Percentiles rank a stretch among this genome's conserved stretches.
phyloP scores from a whole-genome alignment of 2,329 filamentous ascomycete species.

The Neophaeococcomyces aloes region DNA sequence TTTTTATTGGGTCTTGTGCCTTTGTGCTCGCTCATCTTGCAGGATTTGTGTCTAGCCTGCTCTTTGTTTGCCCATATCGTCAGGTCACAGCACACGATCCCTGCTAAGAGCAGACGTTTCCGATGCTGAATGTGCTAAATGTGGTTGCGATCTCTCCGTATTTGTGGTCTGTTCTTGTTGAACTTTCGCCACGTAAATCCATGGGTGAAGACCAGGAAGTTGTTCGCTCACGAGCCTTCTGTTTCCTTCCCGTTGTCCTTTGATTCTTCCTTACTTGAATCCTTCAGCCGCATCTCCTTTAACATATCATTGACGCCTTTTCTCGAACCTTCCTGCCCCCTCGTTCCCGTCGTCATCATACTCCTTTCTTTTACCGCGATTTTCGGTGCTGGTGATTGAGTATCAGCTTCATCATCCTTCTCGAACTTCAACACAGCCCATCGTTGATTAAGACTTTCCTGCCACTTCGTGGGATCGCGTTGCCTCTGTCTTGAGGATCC shows the following conservation, averaged over 20 bases:
- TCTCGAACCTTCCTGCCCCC: background rate
- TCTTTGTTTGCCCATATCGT: no score
- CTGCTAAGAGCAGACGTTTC: no score
- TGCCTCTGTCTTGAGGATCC: conserved; percentile 4
- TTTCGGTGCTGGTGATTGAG: conserved; percentile 1
- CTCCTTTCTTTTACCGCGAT: background rate
- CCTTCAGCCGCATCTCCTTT: conserved; percentile 14
- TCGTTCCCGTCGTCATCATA: conserved; percentile 5
- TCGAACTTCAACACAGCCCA: conserved; percentile 19
- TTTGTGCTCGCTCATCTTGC: no score
- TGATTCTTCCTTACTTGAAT: background rate
- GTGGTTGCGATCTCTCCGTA: no score
- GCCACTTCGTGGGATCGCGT: conserved; percentile 9
- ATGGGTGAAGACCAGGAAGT: no score
- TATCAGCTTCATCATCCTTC: conserved; percentile 6
- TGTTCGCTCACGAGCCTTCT: background rate
- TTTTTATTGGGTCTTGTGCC: no score
- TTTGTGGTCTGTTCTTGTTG: no score
- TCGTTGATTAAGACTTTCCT: conserved; percentile 9
- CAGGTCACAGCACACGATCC: no score
- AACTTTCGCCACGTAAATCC: no score
- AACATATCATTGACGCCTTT: conserved; percentile 16
- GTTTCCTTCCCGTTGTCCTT: background rate
- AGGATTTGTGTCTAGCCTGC: no score
- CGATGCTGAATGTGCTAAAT: no score